Evolutionary conservation across 345 rosid genomes (phyloP).

Genomic region (Dimocarpus longan): DNA sequence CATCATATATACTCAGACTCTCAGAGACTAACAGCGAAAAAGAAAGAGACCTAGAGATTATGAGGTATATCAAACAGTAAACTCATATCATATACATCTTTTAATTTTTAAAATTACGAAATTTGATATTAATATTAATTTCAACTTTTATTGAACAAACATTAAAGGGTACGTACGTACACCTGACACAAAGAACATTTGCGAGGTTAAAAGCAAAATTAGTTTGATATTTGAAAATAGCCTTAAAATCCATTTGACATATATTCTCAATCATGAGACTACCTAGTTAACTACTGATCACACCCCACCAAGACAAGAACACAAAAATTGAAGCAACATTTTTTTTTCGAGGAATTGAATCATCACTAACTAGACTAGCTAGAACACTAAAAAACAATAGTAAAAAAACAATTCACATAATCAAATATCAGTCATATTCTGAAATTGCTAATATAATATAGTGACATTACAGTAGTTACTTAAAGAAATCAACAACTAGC

Average conservation of each 20-base stretch:
- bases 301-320: background rate
- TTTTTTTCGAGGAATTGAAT: no score
- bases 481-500: slow-evolving; percentile 6
- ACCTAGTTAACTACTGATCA: no score
- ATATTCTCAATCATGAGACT: no score
- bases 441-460: slow-evolving; percentile 2
- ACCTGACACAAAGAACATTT: no score
- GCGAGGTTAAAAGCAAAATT: no score
- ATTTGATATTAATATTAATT: background rate
- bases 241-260: background rate
- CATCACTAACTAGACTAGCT: no score
- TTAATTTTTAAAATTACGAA: no score
- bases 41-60: background rate
- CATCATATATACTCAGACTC: background rate
- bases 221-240: no score
- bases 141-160: no score
- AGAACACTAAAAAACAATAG: slow-evolving; percentile 17
- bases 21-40: background rate
- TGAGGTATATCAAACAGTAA: background rate
- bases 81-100: background rate
- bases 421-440: slow-evolving; percentile 10
- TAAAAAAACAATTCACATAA: background rate
- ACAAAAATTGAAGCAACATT: background rate
- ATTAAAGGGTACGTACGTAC: no score
- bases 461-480: slow-evolving; percentile 10